phyloP scores from a whole-genome alignment of 352 stramenopile genomes.

The Phytophthora pinifolia region DNA sequence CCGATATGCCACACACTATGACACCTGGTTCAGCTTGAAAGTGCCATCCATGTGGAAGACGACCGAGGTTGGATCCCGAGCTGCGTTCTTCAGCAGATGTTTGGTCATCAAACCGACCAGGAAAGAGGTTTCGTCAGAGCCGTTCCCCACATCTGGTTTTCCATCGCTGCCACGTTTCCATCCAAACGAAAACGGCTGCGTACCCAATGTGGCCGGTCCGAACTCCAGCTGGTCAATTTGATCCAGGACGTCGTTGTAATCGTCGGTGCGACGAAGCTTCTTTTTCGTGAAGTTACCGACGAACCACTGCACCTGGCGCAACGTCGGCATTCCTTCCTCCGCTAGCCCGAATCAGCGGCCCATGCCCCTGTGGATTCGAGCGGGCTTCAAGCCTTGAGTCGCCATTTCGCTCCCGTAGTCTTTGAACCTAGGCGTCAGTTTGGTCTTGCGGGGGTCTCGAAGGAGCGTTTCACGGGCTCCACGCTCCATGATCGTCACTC shows the following conservation, averaged over 20 bases:
- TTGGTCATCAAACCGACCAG: constrained; percentile 8
- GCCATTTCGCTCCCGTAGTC: background rate
- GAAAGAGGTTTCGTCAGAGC: constrained; percentile 4
- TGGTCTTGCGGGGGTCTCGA: background rate
- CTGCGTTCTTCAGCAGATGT: background rate
- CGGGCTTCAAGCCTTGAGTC: background rate
- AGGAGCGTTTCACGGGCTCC: background rate
- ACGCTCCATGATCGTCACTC: background rate
- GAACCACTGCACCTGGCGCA: background rate
- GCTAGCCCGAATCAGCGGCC: background rate
- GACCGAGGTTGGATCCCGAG: background rate
- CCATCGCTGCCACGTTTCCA: background rate
- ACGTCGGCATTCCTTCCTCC: background rate
- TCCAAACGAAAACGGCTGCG: constrained; percentile 3
- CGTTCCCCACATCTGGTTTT: constrained; percentile 2
- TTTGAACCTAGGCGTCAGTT: background rate
- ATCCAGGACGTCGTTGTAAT: background rate
- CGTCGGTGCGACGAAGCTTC: background rate
- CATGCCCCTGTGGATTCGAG: background rate
- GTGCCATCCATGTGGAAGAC: constrained; percentile 23
- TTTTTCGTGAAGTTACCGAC: background rate
- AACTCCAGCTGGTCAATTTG: background rate
- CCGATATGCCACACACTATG: constrained; percentile 18
- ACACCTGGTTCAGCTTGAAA: constrained; percentile 22
- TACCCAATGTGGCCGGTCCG: background rate